Evolutionary conservation across 441 rosid species (phyloP).

Genomic region (Brassica balearica): DNA sequence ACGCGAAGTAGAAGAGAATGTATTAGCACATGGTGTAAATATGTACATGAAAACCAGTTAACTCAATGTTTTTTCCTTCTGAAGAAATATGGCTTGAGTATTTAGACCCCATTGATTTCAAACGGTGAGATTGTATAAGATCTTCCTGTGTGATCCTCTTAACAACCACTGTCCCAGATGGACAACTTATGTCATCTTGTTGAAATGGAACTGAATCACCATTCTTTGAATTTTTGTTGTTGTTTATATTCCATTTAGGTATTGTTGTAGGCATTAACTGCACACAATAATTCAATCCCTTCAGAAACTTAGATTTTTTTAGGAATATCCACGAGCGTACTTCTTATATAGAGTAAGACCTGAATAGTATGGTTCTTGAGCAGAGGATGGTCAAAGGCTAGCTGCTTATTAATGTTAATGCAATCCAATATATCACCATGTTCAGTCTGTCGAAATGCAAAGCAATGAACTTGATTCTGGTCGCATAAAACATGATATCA

Average conservation of each 20-base stretch:
- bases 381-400: constrained; percentile 43
- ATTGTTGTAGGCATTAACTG: constrained; percentile 37
- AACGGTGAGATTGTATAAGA: constrained; percentile 10
- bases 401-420: constrained; percentile 40
- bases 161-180: constrained; percentile 31
- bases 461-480: constrained; percentile 16
- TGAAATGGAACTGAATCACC: not conserved
- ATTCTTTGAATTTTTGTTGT: constrained; percentile 14
- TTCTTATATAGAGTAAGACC: constrained; percentile 19
- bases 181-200: constrained; percentile 33
- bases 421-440: constrained; percentile 40
- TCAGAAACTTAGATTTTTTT: not conserved
- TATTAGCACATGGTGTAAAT: not conserved
- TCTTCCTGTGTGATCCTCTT: constrained; percentile 28
- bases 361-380: constrained; percentile 36
- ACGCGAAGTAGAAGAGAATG: not conserved
- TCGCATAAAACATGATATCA: constrained; percentile 2
- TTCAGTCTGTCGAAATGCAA: constrained; percentile 23
- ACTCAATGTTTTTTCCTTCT: not conserved
- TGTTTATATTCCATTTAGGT: constrained; percentile 23
- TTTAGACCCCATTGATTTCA: constrained; percentile 14
- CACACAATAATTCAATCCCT: not conserved
- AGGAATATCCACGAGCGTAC: not conserved
- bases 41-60: constrained; percentile 31
- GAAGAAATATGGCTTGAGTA: not conserved